A percentile compares a stretch with the other conserved stretches of the same genome.
Evolutionary conservation across 768 basidiomycete genomes (phyloP).

Genomic region (Suillus subaureus): DNA sequence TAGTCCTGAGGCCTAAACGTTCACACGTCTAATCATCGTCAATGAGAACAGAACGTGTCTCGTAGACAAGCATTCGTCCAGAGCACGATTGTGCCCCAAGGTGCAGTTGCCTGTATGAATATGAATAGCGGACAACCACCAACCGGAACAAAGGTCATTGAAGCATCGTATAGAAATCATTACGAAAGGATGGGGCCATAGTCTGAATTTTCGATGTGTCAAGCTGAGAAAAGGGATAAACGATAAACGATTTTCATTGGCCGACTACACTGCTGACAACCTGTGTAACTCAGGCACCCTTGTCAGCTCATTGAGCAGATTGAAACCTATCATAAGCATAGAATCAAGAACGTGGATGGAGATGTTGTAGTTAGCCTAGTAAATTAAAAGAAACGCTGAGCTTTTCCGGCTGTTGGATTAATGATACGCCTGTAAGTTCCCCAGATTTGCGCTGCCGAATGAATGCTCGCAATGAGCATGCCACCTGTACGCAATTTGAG

Average conservation of each 20-base stretch:
- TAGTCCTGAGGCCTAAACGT: neutral
- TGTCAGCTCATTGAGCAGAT: no score
- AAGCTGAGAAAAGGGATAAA: neutral
- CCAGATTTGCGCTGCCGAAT: neutral
- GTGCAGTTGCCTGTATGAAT: neutral
- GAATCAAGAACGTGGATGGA: no score
- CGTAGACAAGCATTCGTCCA: neutral
- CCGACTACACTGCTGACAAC: no score
- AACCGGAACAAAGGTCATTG: neutral
- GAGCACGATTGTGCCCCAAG: neutral
- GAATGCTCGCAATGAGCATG: neutral
- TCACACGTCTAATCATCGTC: neutral
- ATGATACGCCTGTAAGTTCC: neutral
- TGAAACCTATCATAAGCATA: no score
- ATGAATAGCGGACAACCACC: neutral
- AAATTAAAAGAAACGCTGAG: no score
- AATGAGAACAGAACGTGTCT: constrained; percentile 4
- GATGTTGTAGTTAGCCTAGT: no score
- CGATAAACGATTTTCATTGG: no score
- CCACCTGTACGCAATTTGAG: neutral
- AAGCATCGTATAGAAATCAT: neutral
- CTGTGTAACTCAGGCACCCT: no score
- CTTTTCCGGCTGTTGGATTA: no score
- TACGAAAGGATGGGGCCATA: neutral
- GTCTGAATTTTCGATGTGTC: no score